Evolutionary conservation across 2,329 filamentous ascomycete species (phyloP), one percentile per base, ranked within the genome.

Genomic region (Colletotrichum spaethianum): DNA sequence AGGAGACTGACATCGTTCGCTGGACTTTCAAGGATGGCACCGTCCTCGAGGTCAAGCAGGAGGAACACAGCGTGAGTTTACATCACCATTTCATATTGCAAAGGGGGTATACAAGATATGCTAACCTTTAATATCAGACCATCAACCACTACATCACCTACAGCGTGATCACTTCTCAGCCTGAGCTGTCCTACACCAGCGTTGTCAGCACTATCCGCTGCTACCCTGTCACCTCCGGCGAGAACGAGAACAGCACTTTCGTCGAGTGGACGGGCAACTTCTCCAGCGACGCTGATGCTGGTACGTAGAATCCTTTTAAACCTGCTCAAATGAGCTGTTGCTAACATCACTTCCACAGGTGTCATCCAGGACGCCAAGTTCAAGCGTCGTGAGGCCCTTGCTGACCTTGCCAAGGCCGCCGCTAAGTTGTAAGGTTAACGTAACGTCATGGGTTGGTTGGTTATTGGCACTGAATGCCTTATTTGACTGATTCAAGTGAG

Each of bases 91-190:
- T 31, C 31, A 9, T 5, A 5, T n/a, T 8, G 7, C 40, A 31
- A 44, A 60, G 18, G 9, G 26, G 12, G 5, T 12, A 1, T 8
- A 20, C 5, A 8, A n/a, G 4, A 44, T 36, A 12, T 46, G 33
- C 50, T 46, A 18, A 52, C 42, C 38, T 2, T 0, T 2, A 9
- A 40, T 6, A 42, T 57, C 73, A 92, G 90, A 87, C 87, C 74
- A 91, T 93, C 84, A 90, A 93, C 80, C 91, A 93, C 85, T 93
- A 87, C 86, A 93, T 94, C 82, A 93, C 92, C 72, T 94, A 93
- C 86, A 90, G 88, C 74, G 85, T 93, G 83, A 93, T 94, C 83
- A 88, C 89, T 12, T 87, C 91, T 33, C 84, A 90, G 81, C 91
- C 91, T 12, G 88, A 90, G 74, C 84, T 93, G 69, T 87, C 84